Conservation (phyloP, 1,139 yeast species). For the Geotrichum carabidarum region DNA sequence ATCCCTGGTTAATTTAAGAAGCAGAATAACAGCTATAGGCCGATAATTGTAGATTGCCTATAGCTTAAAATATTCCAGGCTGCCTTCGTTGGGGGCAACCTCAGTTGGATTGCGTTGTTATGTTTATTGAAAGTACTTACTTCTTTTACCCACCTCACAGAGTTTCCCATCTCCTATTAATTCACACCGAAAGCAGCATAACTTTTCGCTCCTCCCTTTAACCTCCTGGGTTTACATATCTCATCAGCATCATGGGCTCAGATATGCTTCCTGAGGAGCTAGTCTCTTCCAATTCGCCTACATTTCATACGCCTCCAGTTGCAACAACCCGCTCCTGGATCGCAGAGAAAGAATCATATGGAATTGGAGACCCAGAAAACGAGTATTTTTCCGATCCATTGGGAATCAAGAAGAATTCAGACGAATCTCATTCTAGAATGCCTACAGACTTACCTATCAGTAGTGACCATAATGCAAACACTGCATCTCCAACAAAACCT, state of each 20-base stretch:
- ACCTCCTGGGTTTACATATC: background rate
- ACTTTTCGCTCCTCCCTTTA: background rate
- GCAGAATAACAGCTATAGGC: too few species aligned
- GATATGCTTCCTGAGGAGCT: background rate
- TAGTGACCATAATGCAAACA: background rate
- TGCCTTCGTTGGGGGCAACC: too few species aligned
- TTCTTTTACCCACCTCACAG: too few species aligned
- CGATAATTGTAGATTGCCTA: too few species aligned
- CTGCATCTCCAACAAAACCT: background rate
- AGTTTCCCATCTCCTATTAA: background rate
- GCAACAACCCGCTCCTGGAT: conserved; percentile 16
- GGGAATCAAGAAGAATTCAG: background rate
- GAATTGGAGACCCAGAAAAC: conserved; percentile 2
- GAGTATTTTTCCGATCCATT: conserved; percentile 11
- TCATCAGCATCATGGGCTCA: background rate
- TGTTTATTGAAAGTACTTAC: too few species aligned
- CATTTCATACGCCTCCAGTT: conserved; percentile 15
- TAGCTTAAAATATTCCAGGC: too few species aligned
- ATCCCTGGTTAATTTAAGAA: too few species aligned
- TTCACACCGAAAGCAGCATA: background rate
- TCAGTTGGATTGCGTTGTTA: too few species aligned
- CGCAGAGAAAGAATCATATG: conserved; percentile 17
- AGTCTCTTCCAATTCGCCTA: background rate
- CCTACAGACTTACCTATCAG: too few species aligned
- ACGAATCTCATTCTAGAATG: too few species aligned